phyloP scores from a whole-genome alignment of 768 basidiomycete species.

The Dictyophora rubrovolvata region DNA sequence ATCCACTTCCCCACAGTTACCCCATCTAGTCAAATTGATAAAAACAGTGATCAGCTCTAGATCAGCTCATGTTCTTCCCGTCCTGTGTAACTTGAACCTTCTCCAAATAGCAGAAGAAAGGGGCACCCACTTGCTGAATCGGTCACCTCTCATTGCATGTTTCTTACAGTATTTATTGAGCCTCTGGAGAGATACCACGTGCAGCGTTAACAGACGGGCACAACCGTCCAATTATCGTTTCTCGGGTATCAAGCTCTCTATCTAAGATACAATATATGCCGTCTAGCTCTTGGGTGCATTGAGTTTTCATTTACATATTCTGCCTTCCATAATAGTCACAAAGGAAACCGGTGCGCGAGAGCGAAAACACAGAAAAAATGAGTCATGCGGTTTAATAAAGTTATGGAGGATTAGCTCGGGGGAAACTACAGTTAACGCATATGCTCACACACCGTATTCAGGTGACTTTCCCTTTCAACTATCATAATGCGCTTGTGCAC shows the following conservation, averaged over 20 bases:
- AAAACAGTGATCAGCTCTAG: not conserved
- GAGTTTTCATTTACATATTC: no score
- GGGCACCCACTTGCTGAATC: not conserved
- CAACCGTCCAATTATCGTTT: no score
- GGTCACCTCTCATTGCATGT: no score
- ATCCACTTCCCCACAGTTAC: not conserved
- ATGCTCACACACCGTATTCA: not conserved
- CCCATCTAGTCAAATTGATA: not conserved
- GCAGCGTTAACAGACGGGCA: no score
- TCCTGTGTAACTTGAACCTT: not conserved
- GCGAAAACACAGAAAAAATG: not conserved
- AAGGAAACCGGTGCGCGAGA: not conserved
- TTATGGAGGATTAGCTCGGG: not conserved
- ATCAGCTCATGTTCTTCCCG: not conserved
- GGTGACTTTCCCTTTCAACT: not conserved
- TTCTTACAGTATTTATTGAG: no score
- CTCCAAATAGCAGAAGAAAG: not conserved
- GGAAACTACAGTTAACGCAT: not conserved
- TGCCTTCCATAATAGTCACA: not conserved
- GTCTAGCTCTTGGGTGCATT: no score
- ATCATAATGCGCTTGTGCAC: not conserved
- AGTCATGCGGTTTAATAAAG: not conserved
- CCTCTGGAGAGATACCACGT: no score
- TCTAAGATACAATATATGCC: no score
- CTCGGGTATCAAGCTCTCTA: no score